Conservation (phyloP, 1,284 basidiomycete genomes). For the Cutaneotrichosporon sp. region DNA sequence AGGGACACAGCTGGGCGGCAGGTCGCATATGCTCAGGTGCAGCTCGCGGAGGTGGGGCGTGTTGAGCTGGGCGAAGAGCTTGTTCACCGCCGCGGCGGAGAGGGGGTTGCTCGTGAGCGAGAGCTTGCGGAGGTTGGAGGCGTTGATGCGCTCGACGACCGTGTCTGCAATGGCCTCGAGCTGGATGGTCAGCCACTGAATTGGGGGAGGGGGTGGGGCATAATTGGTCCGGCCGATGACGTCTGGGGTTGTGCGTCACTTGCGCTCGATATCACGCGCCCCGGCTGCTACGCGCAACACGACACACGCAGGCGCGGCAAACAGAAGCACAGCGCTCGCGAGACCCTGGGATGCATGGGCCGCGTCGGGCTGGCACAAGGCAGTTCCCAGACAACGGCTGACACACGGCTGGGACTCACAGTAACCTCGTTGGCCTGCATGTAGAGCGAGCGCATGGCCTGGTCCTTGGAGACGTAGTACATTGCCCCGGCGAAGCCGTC, state of each 20-base stretch:
- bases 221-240: neutral
- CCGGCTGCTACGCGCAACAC: neutral
- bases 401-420: conserved; percentile 35
- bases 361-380: neutral
- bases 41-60: conserved; percentile 34
- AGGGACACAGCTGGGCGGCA: conserved; percentile 20
- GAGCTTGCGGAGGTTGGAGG: conserved; percentile 32
- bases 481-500: conserved; percentile 15
- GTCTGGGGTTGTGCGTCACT: neutral
- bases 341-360: neutral
- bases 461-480: conserved; percentile 32
- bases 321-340: neutral
- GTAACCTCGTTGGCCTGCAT: conserved; percentile 42
- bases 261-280: neutral
- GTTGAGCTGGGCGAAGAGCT: conserved; percentile 32
- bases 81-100: conserved; percentile 19
- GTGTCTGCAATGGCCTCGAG: conserved; percentile 11
- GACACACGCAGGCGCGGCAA: neutral
- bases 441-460: conserved; percentile 30
- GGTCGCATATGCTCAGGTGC: conserved; percentile 40
- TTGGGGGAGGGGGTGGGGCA: neutral
- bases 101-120: conserved; percentile 43
- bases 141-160: conserved; percentile 30
- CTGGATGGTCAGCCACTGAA: conserved; percentile 2
- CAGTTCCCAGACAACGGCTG: no score